phyloP scores from a whole-genome alignment of 2,329 filamentous ascomycete species.

The Cytospora schulzeri region DNA sequence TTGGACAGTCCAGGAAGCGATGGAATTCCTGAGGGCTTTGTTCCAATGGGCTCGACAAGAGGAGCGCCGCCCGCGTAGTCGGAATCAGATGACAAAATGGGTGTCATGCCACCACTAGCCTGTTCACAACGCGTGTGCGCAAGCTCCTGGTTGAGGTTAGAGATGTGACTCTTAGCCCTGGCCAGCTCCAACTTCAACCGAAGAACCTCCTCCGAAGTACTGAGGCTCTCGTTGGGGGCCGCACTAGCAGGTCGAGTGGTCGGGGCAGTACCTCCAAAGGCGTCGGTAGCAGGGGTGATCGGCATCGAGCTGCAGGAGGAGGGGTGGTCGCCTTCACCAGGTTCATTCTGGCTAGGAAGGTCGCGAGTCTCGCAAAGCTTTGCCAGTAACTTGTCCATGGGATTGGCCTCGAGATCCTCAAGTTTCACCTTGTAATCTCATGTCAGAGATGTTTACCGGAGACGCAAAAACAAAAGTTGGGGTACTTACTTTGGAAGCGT shows the following conservation, averaged over 20 bases:
- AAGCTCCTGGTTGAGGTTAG: slow-evolving; percentile 71
- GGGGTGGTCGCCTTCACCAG: slow-evolving; percentile 68
- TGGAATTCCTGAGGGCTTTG: slow-evolving; percentile 36
- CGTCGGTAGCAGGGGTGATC: slow-evolving; percentile 63
- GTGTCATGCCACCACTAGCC: slow-evolving; percentile 58
- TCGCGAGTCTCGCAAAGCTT: slow-evolving; percentile 37
- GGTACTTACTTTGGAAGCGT: slow-evolving; percentile 51
- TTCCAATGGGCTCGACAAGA: slow-evolving; percentile 29
- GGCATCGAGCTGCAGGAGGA: slow-evolving; percentile 62
- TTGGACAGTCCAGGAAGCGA: slow-evolving; percentile 38
- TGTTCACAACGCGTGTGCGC: slow-evolving; percentile 63
- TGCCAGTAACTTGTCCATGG: slow-evolving; percentile 73
- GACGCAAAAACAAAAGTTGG: neutral
- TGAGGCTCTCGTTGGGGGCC: slow-evolving; percentile 45
- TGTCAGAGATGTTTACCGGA: slow-evolving; percentile 27
- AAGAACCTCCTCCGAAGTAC: slow-evolving; percentile 60
- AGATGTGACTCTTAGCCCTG: slow-evolving; percentile 69
- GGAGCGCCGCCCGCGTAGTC: slow-evolving; percentile 36
- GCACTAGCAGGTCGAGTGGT: slow-evolving; percentile 57
- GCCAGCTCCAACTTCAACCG: slow-evolving; percentile 72
- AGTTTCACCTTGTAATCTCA: slow-evolving; percentile 44
- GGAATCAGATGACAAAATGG: slow-evolving; percentile 45
- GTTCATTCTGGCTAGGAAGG: slow-evolving; percentile 60
- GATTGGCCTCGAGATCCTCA: slow-evolving; percentile 48
- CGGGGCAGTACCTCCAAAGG: slow-evolving; percentile 50